A percentile compares a stretch with the other conserved stretches of the same genome.
These are phyloP conservation scores for Corchorus capsularis DNA, from an alignment of 345 rosid genomes.

Conservation along the genomic window DNA sequence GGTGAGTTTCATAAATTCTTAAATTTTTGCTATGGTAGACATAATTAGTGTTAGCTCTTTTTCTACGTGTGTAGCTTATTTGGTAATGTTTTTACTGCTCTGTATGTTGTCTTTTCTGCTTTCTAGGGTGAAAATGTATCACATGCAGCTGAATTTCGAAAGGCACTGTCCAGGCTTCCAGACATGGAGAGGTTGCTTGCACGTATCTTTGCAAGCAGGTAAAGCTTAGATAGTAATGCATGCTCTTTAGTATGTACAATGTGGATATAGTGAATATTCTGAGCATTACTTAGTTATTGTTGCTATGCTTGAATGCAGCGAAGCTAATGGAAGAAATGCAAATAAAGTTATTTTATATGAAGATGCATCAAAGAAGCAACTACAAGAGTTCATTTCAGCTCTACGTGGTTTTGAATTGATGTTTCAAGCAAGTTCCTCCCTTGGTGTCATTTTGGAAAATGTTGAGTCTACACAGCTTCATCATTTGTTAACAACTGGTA, in stretches of 20 bases:
- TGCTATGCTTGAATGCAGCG: constrained; percentile 44
- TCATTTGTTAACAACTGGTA: constrained; percentile 79
- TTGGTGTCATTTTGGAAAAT: constrained; percentile 63
- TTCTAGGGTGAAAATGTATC: constrained; percentile 71
- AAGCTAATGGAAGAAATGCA: constrained; percentile 92
- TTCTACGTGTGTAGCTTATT: background rate
- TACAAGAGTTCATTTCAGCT: constrained; percentile 82
- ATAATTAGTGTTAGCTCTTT: constrained; percentile 1
- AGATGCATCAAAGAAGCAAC: constrained; percentile 88
- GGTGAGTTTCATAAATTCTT: constrained; percentile 43
- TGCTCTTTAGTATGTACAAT: constrained; percentile 17
- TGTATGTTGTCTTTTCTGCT: constrained; percentile 24
- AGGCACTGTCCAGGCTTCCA: constrained; percentile 73
- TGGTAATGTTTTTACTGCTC: background rate
- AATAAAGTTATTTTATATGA: constrained; percentile 82
- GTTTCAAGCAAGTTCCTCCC: constrained; percentile 77
- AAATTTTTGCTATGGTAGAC: background rate
- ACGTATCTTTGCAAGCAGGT: constrained; percentile 80
- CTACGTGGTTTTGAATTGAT: constrained; percentile 84
- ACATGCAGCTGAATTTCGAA: constrained; percentile 70
- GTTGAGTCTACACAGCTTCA: constrained; percentile 63
- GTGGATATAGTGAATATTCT: constrained; percentile 12
- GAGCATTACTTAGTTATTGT: constrained; percentile 15
- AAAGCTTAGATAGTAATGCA: constrained; percentile 27
- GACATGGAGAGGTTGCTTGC: constrained; percentile 96